These are phyloP conservation scores for Entomortierella lignicola DNA, from an alignment of 192 early-diverging fungal genomes.

Conservation along the genomic window DNA sequence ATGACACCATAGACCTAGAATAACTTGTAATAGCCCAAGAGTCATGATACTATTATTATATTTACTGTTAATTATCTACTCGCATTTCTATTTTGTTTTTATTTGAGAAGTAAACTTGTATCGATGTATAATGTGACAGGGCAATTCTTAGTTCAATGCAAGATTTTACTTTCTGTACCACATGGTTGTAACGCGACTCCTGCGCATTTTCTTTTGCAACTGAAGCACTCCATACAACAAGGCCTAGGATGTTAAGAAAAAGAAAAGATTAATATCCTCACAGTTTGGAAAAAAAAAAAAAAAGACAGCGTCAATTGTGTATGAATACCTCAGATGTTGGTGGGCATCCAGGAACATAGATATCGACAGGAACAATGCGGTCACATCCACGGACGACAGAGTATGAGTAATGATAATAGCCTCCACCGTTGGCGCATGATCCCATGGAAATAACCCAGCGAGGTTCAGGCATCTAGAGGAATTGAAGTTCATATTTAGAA, in stretches of 20 bases:
- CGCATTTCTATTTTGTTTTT: not conserved
- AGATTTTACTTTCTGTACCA: constrained; percentile 81
- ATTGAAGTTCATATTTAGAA: not conserved
- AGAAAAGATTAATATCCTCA: not conserved
- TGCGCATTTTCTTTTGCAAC: constrained; percentile 98
- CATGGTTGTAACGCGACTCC: constrained; percentile 77
- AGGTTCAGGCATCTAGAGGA: constrained; percentile 90
- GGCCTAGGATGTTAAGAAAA: constrained; percentile 56
- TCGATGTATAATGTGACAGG: not conserved
- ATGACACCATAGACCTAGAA: not conserved
- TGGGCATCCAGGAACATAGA: constrained; percentile 98
- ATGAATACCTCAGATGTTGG: constrained; percentile 83
- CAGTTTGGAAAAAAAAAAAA: not conserved
- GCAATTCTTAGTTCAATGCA: not conserved
- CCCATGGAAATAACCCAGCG: constrained; percentile 99
- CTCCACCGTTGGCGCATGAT: constrained; percentile 95
- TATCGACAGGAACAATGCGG: constrained; percentile 92
- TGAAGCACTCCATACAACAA: constrained; percentile 96
- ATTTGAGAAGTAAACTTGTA: not conserved
- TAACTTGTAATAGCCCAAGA: not conserved
- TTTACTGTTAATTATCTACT: not conserved
- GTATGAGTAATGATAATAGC: constrained; percentile 99
- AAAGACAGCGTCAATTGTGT: constrained; percentile 10
- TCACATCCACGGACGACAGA: constrained; percentile 96
- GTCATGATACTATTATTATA: not conserved